Conservation (phyloP, 176 grass and related monocot species). For the maize (Zea mays) region DNA sequence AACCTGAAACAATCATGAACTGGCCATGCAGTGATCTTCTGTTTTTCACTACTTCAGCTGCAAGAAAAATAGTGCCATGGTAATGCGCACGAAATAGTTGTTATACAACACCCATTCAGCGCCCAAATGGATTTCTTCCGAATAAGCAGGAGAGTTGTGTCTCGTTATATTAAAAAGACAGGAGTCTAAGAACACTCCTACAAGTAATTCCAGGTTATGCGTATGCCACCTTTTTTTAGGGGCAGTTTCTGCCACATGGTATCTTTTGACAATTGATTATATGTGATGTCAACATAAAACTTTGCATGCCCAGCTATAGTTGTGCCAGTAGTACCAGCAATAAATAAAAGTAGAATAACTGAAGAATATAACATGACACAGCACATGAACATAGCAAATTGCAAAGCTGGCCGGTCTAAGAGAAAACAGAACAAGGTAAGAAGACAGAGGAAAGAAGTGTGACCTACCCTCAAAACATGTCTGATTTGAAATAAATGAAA, state of each 20-base stretch:
- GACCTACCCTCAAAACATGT: conserved; percentile 63
- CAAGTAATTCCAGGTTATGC: conserved; percentile 13
- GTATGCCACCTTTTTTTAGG: neutral
- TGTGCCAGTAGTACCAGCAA: neutral
- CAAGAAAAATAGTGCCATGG: neutral
- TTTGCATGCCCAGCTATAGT: neutral
- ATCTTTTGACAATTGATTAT: conserved; percentile 14
- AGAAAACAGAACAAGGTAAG: conserved; percentile 2
- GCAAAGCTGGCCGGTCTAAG: neutral
- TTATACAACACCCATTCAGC: neutral
- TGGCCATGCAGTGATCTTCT: neutral
- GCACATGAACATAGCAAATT: neutral
- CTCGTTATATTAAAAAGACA: neutral
- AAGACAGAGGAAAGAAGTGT: conserved; percentile 7
- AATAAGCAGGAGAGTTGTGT: neutral
- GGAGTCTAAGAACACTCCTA: neutral
- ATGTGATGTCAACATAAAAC: conserved; percentile 11
- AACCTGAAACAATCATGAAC: conserved; percentile 4
- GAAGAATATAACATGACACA: neutral
- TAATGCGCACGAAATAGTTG: neutral
- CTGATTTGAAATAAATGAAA: conserved; percentile 49
- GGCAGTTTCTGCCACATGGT: neutral
- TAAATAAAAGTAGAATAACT: neutral
- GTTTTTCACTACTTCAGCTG: neutral
- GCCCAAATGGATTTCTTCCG: neutral